These are phyloP conservation scores for Trichophyton simii DNA, from an alignment of 2,329 filamentous ascomycete genomes.

Conservation along the genomic window DNA sequence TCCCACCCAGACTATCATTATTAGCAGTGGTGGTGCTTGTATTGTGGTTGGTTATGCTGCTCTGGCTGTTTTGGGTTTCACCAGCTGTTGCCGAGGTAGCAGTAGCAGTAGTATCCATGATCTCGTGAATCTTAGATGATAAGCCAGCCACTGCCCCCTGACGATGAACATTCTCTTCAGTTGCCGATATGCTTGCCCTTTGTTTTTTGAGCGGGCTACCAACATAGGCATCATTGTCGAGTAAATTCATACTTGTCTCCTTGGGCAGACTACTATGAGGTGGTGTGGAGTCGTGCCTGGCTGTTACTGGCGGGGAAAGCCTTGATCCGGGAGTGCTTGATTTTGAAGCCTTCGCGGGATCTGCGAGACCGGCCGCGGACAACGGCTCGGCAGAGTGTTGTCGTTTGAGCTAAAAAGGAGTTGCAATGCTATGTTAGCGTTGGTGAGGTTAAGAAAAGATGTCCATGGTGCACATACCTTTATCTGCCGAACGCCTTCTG, in stretches of 20 bases:
- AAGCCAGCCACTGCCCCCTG: conserved; percentile 30
- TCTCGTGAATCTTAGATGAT: conserved; percentile 28
- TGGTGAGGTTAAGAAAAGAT: not conserved
- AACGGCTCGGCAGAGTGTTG: conserved; percentile 50
- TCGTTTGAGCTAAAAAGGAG: conserved; percentile 45
- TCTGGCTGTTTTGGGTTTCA: not conserved
- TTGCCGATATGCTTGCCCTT: conserved; percentile 33
- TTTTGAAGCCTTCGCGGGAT: conserved; percentile 31
- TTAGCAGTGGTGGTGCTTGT: not conserved
- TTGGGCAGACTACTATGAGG: conserved; percentile 16
- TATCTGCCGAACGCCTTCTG: conserved; percentile 53
- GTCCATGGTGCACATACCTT: conserved; percentile 37
- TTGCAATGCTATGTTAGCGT: not conserved
- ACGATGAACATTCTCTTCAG: conserved; percentile 30
- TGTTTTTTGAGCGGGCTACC: conserved; percentile 39
- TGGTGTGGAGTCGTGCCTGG: conserved; percentile 26
- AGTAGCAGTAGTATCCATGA: conserved; percentile 16
- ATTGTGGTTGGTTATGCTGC: not conserved
- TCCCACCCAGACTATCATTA: not conserved
- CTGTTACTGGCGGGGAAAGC: conserved; percentile 23
- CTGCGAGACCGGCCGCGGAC: conserved; percentile 22
- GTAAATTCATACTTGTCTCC: conserved; percentile 13
- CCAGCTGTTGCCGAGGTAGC: not conserved
- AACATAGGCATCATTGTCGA: conserved; percentile 26
- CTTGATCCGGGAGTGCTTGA: conserved; percentile 28